Base-by-base conservation (phyloP, 306 rosid genomes). In the Luffa aegyptiaca region DNA sequence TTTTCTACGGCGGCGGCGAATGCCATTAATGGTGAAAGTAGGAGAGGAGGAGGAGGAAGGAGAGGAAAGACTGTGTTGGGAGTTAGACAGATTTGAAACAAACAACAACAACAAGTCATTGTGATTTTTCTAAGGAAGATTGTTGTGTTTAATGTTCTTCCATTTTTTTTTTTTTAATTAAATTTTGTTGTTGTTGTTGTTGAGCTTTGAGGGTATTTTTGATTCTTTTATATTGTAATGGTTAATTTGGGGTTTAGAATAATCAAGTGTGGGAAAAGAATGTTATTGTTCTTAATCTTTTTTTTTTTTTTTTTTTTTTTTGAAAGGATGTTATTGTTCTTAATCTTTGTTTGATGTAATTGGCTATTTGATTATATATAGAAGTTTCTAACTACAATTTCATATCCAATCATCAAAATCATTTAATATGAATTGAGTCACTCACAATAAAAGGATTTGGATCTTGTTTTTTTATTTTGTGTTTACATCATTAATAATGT, bases 11-110 rank as follows among this genome's bases (percentile, higher is more conserved):
- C 84, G 10, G 88, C 98, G 7, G 84, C 87, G 0, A 89, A 78
- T 31, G 90, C 93, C 76, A 91, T 94, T 82, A 90, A 78, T 61
- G 87, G 94, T 10, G 98, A 92, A 70, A 82, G 20, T 76, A 89
- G 90, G 85, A 82, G 84, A 55, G 93, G 92, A 66, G 84, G 31
- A 26, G 31, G 92, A 62, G 84, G 49, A 21, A 49, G 80, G 17
- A 88, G 90, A 78, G 84, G 83, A 12, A 90, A 72, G 83, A 81
- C 81, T 35, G 87, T 87, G 55, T 80, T 93, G 80, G 90, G 90
- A 0, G 73, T 80, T 52, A 88, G 93, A 82, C 90, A 88, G 21
- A 35, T 86, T 66, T 93, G 86, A 88, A 16, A 26, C 8, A 68
- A 68, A 66, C 16, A 7, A 36, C 8, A 37, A 37, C 37, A 71